phyloP scores from a whole-genome alignment of 2,329 filamentous ascomycete species.

The Aureobasidium zeae region DNA sequence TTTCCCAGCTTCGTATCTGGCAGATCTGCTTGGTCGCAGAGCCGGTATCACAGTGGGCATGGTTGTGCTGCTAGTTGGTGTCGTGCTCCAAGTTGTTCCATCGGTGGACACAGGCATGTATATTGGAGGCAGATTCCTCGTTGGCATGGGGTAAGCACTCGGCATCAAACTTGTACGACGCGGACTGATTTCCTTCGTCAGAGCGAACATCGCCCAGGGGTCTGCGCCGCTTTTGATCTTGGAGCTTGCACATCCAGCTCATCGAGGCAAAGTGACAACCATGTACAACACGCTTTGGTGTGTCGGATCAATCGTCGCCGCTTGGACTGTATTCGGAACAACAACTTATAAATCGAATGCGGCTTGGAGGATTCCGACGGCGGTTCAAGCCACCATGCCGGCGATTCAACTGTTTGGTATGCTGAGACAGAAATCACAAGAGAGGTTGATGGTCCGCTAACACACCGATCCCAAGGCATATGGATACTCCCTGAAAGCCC shows the following conservation, averaged over 20 bases:
- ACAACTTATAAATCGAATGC: not conserved
- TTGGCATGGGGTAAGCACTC: not conserved
- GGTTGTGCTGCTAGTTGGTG: conserved; percentile 38
- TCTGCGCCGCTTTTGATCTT: not conserved
- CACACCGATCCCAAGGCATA: conserved; percentile 45
- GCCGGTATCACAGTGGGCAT: conserved; percentile 40
- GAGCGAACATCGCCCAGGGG: not conserved
- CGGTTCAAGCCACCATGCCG: conserved; percentile 55
- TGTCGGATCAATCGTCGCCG: not conserved
- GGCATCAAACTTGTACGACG: no score
- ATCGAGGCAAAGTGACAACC: conserved; percentile 8
- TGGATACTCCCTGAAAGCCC: conserved; percentile 58
- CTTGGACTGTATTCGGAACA: conserved; percentile 15
- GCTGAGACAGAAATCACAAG: no score
- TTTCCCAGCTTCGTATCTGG: conserved; percentile 17
- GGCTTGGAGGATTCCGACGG: conserved; percentile 54
- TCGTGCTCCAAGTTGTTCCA: conserved; percentile 2
- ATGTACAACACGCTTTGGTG: conserved; percentile 11
- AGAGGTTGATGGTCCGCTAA: not conserved
- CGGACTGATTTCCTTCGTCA: no score
- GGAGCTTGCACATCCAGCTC: conserved; percentile 5
- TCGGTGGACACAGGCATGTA: conserved; percentile 1
- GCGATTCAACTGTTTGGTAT: conserved; percentile 40
- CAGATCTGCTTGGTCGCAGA: conserved; percentile 40
- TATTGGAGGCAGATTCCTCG: conserved; percentile 8